Evolutionary conservation across 2,329 filamentous ascomycete species (phyloP).

Genomic region (Byssothecium circinans): DNA sequence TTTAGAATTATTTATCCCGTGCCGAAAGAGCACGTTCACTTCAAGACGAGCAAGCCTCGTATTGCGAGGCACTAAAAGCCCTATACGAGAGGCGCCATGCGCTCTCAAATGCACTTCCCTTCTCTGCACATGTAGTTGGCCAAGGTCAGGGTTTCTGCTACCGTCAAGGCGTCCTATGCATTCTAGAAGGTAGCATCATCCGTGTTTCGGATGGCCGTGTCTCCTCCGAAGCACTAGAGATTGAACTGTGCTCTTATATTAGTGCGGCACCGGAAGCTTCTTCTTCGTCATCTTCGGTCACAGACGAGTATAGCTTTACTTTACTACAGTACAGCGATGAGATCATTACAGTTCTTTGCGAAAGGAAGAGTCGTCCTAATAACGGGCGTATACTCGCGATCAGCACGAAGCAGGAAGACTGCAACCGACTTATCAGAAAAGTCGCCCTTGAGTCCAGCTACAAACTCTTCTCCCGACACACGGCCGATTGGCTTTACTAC

Average conservation of each 20-base stretch:
- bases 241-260: slow-evolving; percentile 26
- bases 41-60: slow-evolving; percentile 42
- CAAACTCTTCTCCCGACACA: slow-evolving; percentile 70
- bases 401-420: slow-evolving; percentile 21
- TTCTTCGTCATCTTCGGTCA: slow-evolving; percentile 3
- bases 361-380: slow-evolving; percentile 12
- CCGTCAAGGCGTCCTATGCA: slow-evolving; percentile 65
- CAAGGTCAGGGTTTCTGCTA: slow-evolving; percentile 65
- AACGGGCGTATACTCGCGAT: slow-evolving; percentile 30
- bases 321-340: slow-evolving; percentile 39
- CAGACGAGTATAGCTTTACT: slow-evolving; percentile 45
- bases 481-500: slow-evolving; percentile 62
- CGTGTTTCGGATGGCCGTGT: slow-evolving; percentile 61
- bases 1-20: slow-evolving; percentile 46
- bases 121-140: slow-evolving; percentile 61
- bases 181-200: slow-evolving; percentile 57
- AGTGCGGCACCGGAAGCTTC: slow-evolving; percentile 8
- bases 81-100: slow-evolving; percentile 64
- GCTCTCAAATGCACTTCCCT: slow-evolving; percentile 64
- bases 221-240: slow-evolving; percentile 7
- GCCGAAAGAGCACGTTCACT: slow-evolving; percentile 51
- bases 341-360: slow-evolving; percentile 32
- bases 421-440: slow-evolving; percentile 42
- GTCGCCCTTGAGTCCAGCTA: slow-evolving; percentile 38
- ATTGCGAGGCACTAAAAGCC: slow-evolving; percentile 59